A percentile compares a stretch with the other conserved stretches of the same genome.
phyloP scores from a whole-genome alignment of 345 rosid species.

The Xanthoceras sorbifolium region DNA sequence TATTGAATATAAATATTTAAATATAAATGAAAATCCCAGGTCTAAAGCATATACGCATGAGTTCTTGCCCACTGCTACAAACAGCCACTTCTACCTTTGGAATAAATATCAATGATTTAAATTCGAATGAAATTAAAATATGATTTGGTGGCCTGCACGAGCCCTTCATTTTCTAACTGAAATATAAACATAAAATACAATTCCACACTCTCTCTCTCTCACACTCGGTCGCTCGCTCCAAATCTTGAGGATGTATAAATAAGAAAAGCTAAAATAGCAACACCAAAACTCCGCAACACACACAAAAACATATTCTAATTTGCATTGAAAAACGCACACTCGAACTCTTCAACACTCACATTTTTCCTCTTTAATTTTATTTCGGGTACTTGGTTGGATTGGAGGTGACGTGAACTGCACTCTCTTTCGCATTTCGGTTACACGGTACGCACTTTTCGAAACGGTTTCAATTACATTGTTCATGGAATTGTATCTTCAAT shows the following conservation, averaged over 20 bases:
- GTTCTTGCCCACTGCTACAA: no score
- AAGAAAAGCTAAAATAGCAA: background rate
- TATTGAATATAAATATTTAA: no score
- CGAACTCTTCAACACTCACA: background rate
- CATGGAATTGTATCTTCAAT: no score
- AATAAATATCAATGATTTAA: no score
- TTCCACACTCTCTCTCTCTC: no score
- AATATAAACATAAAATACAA: background rate
- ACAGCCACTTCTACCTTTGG: no score
- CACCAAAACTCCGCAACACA: background rate
- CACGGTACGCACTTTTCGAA: background rate
- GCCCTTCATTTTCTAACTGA: constrained; percentile 7
- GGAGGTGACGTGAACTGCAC: background rate
- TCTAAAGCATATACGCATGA: no score
- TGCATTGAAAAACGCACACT: background rate
- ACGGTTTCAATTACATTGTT: background rate
- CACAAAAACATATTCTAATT: background rate
- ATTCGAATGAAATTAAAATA: no score
- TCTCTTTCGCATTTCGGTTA: background rate
- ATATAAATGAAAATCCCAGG: no score
- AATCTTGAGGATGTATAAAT: no score
- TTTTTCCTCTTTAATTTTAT: background rate
- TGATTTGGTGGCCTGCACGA: constrained; percentile 3
- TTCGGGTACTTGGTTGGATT: no score
- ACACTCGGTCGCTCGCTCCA: no score